Base-by-base conservation (phyloP, 805 yeast genomes). In the Zygosaccharomyces kombuchaensis region DNA sequence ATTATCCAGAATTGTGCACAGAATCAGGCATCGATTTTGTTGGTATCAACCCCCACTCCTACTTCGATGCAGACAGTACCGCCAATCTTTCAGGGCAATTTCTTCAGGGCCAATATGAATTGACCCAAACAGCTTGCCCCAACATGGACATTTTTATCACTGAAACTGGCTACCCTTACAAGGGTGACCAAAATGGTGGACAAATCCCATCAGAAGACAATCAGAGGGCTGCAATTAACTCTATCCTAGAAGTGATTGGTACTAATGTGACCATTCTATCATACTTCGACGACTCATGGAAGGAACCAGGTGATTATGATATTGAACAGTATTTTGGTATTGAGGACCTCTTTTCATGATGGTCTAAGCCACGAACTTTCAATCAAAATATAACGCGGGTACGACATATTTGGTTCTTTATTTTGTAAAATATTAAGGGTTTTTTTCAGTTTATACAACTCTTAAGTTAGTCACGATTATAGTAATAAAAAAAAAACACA, bases 261-360 rank as follows among this genome's bases (percentile, higher is more conserved):
- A 71, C 77, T 29, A 79, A 82, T 38, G 78, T 79, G 40, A 83
- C 90, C 3, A 76, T 90, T 47, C 73, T 90, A 59, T 80, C 95
- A 16, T 81, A 89, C n/a, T 88, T 69, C 67, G 72, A 90, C 59
- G 97, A 90, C 65, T 73, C 68, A 66, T 90, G 97, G 97, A 90
- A 90, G 63, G 58, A 60, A 9, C 89, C 96, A 19, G 96, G 97
- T 47, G 72, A 75, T 2, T 84, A 87, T 63, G 85, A 83, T 51
- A 81, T 90, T 60, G 97, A 90, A 69, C 96, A 87, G 68, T 80
- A 79, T 43, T 90, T 90, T 58, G 97, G 97, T 58, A 71, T 79
- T 52, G 71, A 77, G 46, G 63, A 72, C 32, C 34, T 57, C 19
- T 22, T 38, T 6, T 12, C 29, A 10, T 38, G 26, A 38, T 27